Conservation (phyloP, 176 grass and related monocot genomes). For the Cocos nucifera region DNA sequence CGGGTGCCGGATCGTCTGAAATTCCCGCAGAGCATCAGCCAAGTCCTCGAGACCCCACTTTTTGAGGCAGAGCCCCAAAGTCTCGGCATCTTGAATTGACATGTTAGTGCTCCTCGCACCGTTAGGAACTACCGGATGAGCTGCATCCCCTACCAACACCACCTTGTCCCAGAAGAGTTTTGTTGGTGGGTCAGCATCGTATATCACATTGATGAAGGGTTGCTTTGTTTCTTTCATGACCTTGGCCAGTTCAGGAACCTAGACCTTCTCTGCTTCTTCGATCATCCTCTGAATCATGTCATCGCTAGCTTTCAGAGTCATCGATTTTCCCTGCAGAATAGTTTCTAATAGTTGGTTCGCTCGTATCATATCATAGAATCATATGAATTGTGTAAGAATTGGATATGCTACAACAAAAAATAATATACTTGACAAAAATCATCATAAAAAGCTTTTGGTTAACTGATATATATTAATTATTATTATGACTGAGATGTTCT, state of each 20-base stretch:
- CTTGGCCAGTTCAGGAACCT: conserved; percentile 55
- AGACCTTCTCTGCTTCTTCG: conserved; percentile 47
- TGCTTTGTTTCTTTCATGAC: conserved; percentile 43
- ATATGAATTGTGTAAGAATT: too few species aligned
- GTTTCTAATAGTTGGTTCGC: too few species aligned
- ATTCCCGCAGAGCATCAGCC: conserved; percentile 31
- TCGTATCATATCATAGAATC: too few species aligned
- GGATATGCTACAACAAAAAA: neutral
- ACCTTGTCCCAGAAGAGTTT: conserved; percentile 47
- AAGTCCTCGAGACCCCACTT: conserved; percentile 14
- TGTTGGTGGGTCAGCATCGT: conserved; percentile 52
- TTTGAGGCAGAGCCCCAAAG: conserved; percentile 43
- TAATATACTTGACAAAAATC: too few species aligned
- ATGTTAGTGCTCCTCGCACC: conserved; percentile 85
- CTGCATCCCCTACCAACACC: conserved; percentile 63
- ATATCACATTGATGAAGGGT: conserved; percentile 82
- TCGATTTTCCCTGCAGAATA: conserved; percentile 38
- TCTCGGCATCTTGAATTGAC: conserved; percentile 55
- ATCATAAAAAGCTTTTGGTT: too few species aligned
- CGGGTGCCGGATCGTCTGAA: conserved; percentile 39
- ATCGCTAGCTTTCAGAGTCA: conserved; percentile 55
- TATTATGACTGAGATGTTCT: too few species aligned
- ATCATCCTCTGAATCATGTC: conserved; percentile 43
- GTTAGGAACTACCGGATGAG: conserved; percentile 73
- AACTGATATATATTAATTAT: too few species aligned